Conservation (phyloP, 116 monocot species). For the Posidonia oceanica region DNA sequence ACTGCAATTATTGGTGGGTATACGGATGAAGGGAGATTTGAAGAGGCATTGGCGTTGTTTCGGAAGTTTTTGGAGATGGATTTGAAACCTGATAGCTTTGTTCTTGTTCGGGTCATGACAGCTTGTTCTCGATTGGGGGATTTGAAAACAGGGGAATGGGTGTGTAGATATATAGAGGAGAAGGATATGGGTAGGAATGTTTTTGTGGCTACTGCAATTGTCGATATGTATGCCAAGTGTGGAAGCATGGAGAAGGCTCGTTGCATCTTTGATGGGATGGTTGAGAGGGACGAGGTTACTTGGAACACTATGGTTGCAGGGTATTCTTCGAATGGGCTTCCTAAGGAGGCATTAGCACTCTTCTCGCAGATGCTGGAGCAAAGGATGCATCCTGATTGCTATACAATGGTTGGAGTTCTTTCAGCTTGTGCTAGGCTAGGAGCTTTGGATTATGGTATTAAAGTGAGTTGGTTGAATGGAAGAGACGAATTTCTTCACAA, state of each 20-base stretch:
- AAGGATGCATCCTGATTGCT: constrained; percentile 19
- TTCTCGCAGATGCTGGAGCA: constrained; percentile 27
- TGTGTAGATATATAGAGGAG: constrained; percentile 22
- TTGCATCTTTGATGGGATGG: constrained; percentile 4
- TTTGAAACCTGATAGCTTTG: constrained; percentile 27
- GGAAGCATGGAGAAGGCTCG: constrained; percentile 1
- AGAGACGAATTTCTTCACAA: constrained; percentile 7
- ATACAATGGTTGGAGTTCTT: constrained; percentile 26
- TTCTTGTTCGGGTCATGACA: constrained; percentile 36
- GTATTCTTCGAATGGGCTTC: constrained; percentile 6
- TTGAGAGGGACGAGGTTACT: constrained; percentile 9
- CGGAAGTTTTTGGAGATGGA: constrained; percentile 17
- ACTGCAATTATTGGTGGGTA: constrained; percentile 27
- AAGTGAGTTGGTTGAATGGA: constrained; percentile 4
- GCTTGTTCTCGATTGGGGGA: constrained; percentile 40
- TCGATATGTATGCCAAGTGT: constrained; percentile 18
- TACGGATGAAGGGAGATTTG: constrained; percentile 27
- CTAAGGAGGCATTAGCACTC: constrained; percentile 16
- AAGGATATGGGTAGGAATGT: constrained; percentile 20
- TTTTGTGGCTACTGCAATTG: constrained; percentile 23
- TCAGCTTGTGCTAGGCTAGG: constrained; percentile 25
- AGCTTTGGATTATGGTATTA: constrained; percentile 17
- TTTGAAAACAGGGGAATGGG: constrained; percentile 34
- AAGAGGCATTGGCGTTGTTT: constrained; percentile 30
- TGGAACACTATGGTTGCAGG: constrained; percentile 15